Conservation (phyloP, 2,329 filamentous ascomycete genomes). For the Macrophomina tecta region DNA sequence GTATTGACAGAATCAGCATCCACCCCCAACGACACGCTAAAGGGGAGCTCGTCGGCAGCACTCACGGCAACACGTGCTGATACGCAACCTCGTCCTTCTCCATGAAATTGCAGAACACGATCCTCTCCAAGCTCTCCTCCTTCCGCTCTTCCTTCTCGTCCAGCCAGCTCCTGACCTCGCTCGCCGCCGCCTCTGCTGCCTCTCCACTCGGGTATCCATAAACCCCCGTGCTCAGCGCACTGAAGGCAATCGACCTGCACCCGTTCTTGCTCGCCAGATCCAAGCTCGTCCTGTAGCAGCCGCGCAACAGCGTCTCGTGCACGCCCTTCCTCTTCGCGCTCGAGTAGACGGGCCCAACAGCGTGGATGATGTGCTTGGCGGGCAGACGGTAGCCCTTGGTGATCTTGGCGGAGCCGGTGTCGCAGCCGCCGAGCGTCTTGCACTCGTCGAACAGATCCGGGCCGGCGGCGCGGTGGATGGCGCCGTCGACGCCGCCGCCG, state of each 20-base stretch:
- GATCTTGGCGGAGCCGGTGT: conserved; percentile 81
- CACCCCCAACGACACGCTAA: neutral
- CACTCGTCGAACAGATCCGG: conserved; percentile 73
- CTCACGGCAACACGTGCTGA: conserved; percentile 73
- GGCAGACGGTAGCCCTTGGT: conserved; percentile 79
- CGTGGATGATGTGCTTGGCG: conserved; percentile 81
- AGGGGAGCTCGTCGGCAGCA: conserved; percentile 34
- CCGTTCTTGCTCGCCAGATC: conserved; percentile 71
- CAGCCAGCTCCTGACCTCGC: conserved; percentile 63
- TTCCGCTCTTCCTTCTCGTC: conserved; percentile 41
- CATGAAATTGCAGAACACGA: conserved; percentile 87
- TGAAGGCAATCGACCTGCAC: conserved; percentile 79
- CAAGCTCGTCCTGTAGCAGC: conserved; percentile 75
- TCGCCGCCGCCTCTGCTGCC: conserved; percentile 75
- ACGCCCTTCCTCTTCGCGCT: conserved; percentile 45
- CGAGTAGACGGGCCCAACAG: conserved; percentile 84
- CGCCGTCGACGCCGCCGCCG: conserved; percentile 79
- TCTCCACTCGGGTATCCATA: conserved; percentile 82
- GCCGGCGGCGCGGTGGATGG: conserved; percentile 86
- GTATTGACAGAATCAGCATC: neutral
- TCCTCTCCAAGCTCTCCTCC: conserved; percentile 61
- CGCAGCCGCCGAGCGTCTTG: conserved; percentile 71
- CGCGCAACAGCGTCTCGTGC: conserved; percentile 55
- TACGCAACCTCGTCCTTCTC: conserved; percentile 79
- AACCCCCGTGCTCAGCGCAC: conserved; percentile 83